phyloP scores from a whole-genome alignment of 1,139 yeast genomes.

The Saccharomyces hybrid region DNA sequence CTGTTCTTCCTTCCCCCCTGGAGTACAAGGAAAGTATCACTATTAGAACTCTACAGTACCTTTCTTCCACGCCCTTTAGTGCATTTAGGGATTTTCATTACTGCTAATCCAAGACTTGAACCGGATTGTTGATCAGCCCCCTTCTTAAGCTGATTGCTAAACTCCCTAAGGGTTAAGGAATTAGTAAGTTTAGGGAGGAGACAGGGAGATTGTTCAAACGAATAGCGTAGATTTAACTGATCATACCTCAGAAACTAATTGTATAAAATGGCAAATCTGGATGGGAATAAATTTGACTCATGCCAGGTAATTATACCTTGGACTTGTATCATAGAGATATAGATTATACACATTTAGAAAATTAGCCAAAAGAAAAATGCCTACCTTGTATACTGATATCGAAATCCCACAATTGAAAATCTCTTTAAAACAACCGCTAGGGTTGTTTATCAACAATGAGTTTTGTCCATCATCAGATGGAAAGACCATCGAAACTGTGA shows the following conservation, averaged over 20 bases:
- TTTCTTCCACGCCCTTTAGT: not conserved
- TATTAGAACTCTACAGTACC: not conserved
- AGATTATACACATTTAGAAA: not conserved
- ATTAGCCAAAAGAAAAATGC: not conserved
- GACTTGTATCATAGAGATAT: not conserved
- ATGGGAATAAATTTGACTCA: not conserved
- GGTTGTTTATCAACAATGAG: conserved; percentile 58
- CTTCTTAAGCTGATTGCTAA: not conserved
- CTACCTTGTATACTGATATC: not conserved
- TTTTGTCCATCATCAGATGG: conserved; percentile 44
- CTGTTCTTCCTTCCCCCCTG: not conserved
- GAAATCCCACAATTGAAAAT: conserved; percentile 16
- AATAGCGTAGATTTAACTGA: not conserved
- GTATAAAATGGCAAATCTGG: not conserved
- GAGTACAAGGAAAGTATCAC: not conserved
- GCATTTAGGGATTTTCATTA: not conserved
- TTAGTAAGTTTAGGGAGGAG: not conserved
- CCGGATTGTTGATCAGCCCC: not conserved
- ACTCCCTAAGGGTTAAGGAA: not conserved
- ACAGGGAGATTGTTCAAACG: not conserved
- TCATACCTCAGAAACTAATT: not conserved
- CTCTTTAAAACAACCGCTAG: conserved; percentile 43
- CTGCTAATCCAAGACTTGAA: not conserved
- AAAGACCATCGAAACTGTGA: conserved; percentile 46
- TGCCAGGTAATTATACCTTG: not conserved